Percentiles rank a stretch among this genome's conserved stretches.
Evolutionary conservation across 2,329 filamentous ascomycete genomes (phyloP).

Genomic region (Dactylellina parvicollis): DNA sequence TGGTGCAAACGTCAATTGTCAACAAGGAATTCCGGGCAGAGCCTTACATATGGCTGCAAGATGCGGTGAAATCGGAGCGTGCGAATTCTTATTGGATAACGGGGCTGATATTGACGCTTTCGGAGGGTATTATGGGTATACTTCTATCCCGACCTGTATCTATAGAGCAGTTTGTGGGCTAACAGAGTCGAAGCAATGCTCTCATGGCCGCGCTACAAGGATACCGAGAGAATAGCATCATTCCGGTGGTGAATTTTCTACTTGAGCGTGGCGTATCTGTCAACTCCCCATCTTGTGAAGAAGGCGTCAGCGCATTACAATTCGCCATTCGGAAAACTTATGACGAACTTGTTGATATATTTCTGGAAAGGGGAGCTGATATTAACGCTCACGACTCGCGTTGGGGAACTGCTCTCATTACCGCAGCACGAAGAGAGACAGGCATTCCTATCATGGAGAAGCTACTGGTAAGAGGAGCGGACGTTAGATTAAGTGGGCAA

Average conservation of each 20-base stretch:
- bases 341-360: constrained; percentile 9
- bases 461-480: constrained; percentile 20
- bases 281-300: constrained; percentile 8
- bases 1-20: constrained; percentile 4
- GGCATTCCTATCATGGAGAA: constrained; percentile 7
- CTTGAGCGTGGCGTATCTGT: constrained; percentile 12
- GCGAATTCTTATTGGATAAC: constrained; percentile 3
- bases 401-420: constrained; percentile 14
- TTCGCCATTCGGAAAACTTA: neutral
- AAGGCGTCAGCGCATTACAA: constrained; percentile 1
- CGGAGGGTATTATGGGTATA: constrained; percentile 23
- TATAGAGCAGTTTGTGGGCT: neutral
- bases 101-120: constrained; percentile 17
- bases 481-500: constrained; percentile 2
- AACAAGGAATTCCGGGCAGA: constrained; percentile 13
- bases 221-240: neutral
- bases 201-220: constrained; percentile 17
- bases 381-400: constrained; percentile 13
- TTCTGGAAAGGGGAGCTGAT: constrained; percentile 21
- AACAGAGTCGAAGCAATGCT: constrained; percentile 5
- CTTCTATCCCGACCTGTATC: neutral
- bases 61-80: constrained; percentile 10
- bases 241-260: constrained; percentile 10
- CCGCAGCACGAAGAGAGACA: neutral
- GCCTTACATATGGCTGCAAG: constrained; percentile 6